Evolutionary conservation across 352 stramenopile genomes (phyloP).

Genomic region (Globisporangium nodosum): DNA sequence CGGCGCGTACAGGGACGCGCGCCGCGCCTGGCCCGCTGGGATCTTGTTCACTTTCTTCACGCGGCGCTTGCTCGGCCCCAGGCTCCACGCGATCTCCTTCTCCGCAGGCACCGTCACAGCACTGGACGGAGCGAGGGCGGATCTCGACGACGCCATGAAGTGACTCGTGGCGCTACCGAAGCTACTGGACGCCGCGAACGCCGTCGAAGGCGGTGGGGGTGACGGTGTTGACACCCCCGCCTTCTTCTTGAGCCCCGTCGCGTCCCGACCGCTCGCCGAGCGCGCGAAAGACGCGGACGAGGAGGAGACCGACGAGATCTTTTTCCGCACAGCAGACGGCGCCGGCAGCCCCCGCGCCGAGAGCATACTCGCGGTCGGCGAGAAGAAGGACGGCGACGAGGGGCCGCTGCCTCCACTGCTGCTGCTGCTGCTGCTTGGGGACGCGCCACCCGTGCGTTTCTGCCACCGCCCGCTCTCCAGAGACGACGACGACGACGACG

Average conservation of each 20-base stretch:
- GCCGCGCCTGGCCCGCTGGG: not conserved
- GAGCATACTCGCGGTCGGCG: slow-evolving; percentile 10
- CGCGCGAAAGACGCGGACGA: not conserved
- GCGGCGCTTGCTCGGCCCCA: slow-evolving; percentile 30
- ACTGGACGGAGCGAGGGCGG: not conserved
- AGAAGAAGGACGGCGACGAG: slow-evolving; percentile 22
- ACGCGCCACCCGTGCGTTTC: slow-evolving; percentile 7
- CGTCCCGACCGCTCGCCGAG: not conserved
- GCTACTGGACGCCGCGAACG: not conserved
- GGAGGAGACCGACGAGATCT: not conserved
- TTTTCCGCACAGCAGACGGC: slow-evolving; percentile 6
- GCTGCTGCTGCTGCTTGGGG: slow-evolving; percentile 23
- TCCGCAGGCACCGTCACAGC: not conserved
- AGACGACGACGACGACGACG: not conserved
- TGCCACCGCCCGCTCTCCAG: not conserved
- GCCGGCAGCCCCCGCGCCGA: slow-evolving; percentile 7
- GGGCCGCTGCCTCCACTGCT: slow-evolving; percentile 13
- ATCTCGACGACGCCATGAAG: slow-evolving; percentile 8
- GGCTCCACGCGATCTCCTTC: slow-evolving; percentile 16
- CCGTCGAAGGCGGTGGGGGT: not conserved
- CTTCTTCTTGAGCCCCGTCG: slow-evolving; percentile 12
- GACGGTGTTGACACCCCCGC: slow-evolving; percentile 1
- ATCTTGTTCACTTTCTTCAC: slow-evolving; percentile 29
- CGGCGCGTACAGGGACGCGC: slow-evolving; percentile 13
- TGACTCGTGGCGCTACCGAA: not conserved